Evolutionary conservation across 2,329 filamentous ascomycete species (phyloP).

Genomic region (Sarocladium strictum): DNA sequence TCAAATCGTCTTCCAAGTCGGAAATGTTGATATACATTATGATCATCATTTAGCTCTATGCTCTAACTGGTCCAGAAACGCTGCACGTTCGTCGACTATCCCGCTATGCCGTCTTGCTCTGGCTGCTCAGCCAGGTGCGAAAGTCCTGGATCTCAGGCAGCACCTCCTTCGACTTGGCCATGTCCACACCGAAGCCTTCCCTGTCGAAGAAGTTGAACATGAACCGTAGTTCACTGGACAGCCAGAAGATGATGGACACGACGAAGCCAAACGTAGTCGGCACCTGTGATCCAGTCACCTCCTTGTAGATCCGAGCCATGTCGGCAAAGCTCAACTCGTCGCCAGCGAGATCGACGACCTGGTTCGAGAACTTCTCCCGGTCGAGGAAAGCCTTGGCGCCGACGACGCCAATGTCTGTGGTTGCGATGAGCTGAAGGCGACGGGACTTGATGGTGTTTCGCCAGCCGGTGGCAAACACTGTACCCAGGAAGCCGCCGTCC

Average conservation of each 20-base stretch:
- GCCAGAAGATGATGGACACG: conserved; percentile 18
- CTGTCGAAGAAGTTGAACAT: conserved; percentile 33
- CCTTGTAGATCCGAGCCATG: conserved; percentile 23
- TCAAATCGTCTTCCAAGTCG: too few species aligned
- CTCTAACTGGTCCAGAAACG: too few species aligned
- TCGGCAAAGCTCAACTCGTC: conserved; percentile 32
- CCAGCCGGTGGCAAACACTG: conserved; percentile 27
- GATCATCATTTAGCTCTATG: too few species aligned
- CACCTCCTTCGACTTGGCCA: conserved; percentile 20
- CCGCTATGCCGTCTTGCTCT: neutral
- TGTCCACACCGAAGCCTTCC: conserved; percentile 29
- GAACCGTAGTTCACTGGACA: conserved; percentile 25
- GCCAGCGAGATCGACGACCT: conserved; percentile 31
- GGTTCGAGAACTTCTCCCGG: conserved; percentile 23
- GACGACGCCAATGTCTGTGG: conserved; percentile 32
- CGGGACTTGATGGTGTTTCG: conserved; percentile 22
- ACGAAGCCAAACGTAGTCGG: conserved; percentile 25
- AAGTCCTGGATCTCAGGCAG: conserved; percentile 23
- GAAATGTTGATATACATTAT: too few species aligned
- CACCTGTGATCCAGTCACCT: conserved; percentile 22
- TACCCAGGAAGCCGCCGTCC: conserved; percentile 22
- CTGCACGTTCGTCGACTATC: too few species aligned
- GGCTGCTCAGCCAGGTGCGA: conserved; percentile 15
- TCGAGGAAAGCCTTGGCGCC: conserved; percentile 28
- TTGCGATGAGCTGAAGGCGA: conserved; percentile 28